Evolutionary conservation across 2,329 filamentous ascomycete species (phyloP).

Genomic region (Amauroascus verrucosus): DNA sequence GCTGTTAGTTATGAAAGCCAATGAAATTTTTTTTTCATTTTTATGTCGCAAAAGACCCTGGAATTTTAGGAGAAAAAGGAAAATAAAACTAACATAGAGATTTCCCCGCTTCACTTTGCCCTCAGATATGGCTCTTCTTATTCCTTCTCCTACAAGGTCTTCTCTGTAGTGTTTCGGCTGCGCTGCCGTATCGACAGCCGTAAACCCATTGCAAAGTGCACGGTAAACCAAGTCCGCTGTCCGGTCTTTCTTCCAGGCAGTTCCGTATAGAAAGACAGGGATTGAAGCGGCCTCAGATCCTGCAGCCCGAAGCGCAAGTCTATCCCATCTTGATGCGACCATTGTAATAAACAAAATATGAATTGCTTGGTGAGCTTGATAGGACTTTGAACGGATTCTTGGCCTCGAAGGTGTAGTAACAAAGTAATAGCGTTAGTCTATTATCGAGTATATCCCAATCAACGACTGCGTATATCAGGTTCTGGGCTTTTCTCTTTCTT

Average conservation of each 20-base stretch:
- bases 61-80: too few species aligned
- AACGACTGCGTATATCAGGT: too few species aligned
- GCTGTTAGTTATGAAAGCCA: too few species aligned
- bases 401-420: not conserved
- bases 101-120: slow-evolving; percentile 50
- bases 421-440: too few species aligned
- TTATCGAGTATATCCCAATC: too few species aligned
- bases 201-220: slow-evolving; percentile 60
- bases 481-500: too few species aligned
- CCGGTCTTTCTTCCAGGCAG: slow-evolving; percentile 70
- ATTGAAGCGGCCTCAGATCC: slow-evolving; percentile 20
- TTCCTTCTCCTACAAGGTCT: slow-evolving; percentile 55
- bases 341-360: not conserved
- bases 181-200: slow-evolving; percentile 65
- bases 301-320: slow-evolving; percentile 1
- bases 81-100: slow-evolving; percentile 50
- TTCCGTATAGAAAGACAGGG: slow-evolving; percentile 58
- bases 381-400: not conserved
- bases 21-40: too few species aligned
- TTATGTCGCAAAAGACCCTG: too few species aligned
- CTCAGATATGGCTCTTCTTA: slow-evolving; percentile 51
- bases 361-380: not conserved
- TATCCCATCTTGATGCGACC: slow-evolving; percentile 6
- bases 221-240: slow-evolving; percentile 58
- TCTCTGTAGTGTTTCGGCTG: slow-evolving; percentile 73